These are phyloP conservation scores for Coniferiporia sulphurascens DNA, from an alignment of 1,284 basidiomycete genomes.

Conservation along the genomic window DNA sequence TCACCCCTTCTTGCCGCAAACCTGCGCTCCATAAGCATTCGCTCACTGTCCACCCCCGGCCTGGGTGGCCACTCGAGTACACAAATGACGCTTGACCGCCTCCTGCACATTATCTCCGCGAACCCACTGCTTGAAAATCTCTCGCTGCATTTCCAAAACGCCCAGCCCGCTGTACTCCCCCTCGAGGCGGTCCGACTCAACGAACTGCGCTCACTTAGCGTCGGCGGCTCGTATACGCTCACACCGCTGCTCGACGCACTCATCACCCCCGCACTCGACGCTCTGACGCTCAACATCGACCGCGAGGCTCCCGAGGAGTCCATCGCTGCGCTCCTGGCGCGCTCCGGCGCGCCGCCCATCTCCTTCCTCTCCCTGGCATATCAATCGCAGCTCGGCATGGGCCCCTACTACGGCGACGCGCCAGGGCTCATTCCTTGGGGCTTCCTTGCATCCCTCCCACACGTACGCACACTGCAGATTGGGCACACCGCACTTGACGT, in stretches of 20 bases:
- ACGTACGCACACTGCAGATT: conserved; percentile 51
- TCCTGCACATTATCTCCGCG: conserved; percentile 53
- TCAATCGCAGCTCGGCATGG: conserved; percentile 22
- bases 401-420: conserved; percentile 30
- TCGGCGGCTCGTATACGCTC: conserved; percentile 65
- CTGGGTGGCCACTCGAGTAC: conserved; percentile 32
- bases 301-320: conserved; percentile 60
- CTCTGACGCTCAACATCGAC: conserved; percentile 61
- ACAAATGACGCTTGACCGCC: conserved; percentile 58
- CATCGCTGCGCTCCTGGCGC: conserved; percentile 50
- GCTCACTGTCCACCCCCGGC: conserved; percentile 32
- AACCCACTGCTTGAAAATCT: conserved; percentile 53
- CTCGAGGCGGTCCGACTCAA: conserved; percentile 42
- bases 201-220: conserved; percentile 46
- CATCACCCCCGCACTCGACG: conserved; percentile 47
- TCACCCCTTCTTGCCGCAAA: conserved; percentile 29
- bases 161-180: conserved; percentile 57
- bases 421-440: conserved; percentile 44
- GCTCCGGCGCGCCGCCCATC: conserved; percentile 52
- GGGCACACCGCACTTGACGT: conserved; percentile 60
- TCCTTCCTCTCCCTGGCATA: conserved; percentile 57
- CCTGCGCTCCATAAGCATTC: conserved; percentile 37
- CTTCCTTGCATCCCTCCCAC: conserved; percentile 42
- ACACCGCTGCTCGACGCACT: conserved; percentile 57
- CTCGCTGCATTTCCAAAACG: conserved; percentile 54